Conservation (phyloP, 805 yeast species). For the Candida pseudoglaebosa region DNA sequence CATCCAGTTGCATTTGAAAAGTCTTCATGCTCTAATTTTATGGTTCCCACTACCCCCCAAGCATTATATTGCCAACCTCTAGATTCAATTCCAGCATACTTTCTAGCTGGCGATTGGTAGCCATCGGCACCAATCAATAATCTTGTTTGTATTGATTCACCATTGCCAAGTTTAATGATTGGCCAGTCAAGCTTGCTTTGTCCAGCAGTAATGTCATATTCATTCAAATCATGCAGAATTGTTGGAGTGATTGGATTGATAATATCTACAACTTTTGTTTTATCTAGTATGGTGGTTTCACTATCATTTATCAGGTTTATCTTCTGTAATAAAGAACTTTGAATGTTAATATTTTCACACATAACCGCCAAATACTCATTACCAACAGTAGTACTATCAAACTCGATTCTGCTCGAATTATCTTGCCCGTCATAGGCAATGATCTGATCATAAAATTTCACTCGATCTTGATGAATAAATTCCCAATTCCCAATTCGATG, state of each 20-base stretch:
- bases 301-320: constrained; percentile 26
- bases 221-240: constrained; percentile 16
- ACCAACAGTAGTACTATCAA: constrained; percentile 55
- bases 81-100: constrained; percentile 73
- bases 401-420: constrained; percentile 58
- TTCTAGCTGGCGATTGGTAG: constrained; percentile 86
- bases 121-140: constrained; percentile 96
- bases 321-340: constrained; percentile 61
- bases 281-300: constrained; percentile 48
- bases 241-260: constrained; percentile 12
- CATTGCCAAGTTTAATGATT: constrained; percentile 60
- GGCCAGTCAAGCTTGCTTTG: constrained; percentile 63
- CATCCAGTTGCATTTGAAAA: constrained; percentile 67
- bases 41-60: constrained; percentile 90
- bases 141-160: constrained; percentile 60
- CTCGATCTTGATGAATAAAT: constrained; percentile 61
- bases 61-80: constrained; percentile 90
- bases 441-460: constrained; percentile 76
- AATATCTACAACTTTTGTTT: constrained; percentile 64
- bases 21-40: constrained; percentile 70
- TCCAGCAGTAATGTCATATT: constrained; percentile 15
- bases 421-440: constrained; percentile 83
- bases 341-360: constrained; percentile 86
- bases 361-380: constrained; percentile 57
- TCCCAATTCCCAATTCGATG: constrained; percentile 72